Base-by-base conservation (phyloP, 495 filamentous ascomycete genomes). In the Neurospora discreta region DNA sequence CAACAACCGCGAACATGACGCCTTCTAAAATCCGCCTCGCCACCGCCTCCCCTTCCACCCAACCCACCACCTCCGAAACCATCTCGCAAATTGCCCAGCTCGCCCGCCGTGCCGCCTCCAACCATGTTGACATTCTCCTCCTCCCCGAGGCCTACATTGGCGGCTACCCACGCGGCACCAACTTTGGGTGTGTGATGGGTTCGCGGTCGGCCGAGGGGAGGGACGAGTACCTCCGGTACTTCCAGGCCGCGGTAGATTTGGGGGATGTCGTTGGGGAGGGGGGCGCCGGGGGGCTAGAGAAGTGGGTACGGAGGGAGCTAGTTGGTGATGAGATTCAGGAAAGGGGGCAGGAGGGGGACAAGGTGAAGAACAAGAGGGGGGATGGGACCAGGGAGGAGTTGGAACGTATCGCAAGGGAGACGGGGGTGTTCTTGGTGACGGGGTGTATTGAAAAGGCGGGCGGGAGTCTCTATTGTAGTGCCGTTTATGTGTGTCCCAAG, bases 141-240 rank as follows among this genome's bases (percentile, higher is more conserved):
- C 95, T 97, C 75, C 95, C 95, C 0, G 95, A 98, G 83, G 95
- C 95, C 36, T 98, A 93, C 78, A 85, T 98, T 0, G 95, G 95
- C 23, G 95, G 95, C 10, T 98, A 98, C 76, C 95, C 95, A 16
- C 90, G 95, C 30, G 91, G 91, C n/a, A 90, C 89, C 71, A 82
- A 83, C 67, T 97, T 97, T 75, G 94, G 93, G 15, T 86, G 88
- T 39, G 84, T 87, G 0, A 86, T 97, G 11, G 95, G 95, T 0
- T 82, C 83, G 3, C 89, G 95, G 7, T 84, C 85, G 1, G 81
- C 85, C 15, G 84, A 83, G 23, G 95, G 94, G 4, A 87, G 94
- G 5, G 92, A 96, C 9, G 93, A 96, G 72, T 98, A 92, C 77
- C 85, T 94, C 11, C 81, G 85, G 2, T 97, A 98, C 78, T 97